Evolutionary conservation across 768 basidiomycete genomes (phyloP), one percentile per base, ranked within the genome.

Genomic region (Hygrocybe coccinea): DNA sequence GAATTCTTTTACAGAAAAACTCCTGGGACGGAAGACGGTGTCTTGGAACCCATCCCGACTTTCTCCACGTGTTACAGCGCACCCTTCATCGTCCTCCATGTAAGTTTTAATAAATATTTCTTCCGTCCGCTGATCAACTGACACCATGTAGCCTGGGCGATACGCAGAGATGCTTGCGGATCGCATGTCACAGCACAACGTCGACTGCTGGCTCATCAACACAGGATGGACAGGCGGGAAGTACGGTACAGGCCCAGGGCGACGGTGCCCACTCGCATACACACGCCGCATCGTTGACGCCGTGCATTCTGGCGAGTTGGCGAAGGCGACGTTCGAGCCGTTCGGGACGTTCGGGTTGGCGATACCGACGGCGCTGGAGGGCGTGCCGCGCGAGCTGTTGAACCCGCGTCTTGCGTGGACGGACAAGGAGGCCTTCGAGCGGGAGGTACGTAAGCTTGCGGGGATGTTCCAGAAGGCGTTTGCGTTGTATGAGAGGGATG

Each of bases 51-150:
- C 56, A 95, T 95, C 60, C 97, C 97, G 21, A 98, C 97, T 39
- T 99, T 99, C 83, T 97, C 94, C 17, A 97, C 95, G 33, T 98
- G 97, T 74, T 99, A 97, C 82, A 90, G 89, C 62, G 93, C 95
- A 39, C 97, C 97, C n/a, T 98, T 99, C 83, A 97, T 99, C 69
- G 87, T 97, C 62, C 89, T 97, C 54, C 95, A 97, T 73, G 85
- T 87, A 67, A 38, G 84, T 73, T 34, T 50, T 25, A 2, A 19
- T 21, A 33, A 22, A n/a, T 22, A 17, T 34, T 41, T 53, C 55
- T 43, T 35, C 52, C 6, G 51, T 44, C 29, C 48, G 34, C 54
- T 11, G 4, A 15, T 1, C 11, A 9, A 51, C 52, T 51, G 15
- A 55, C 44, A 38, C 55, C 25, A 48, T 50, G n/a, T 61, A 87